These are phyloP conservation scores for Fusarium chlamydosporum DNA, from an alignment of 2,329 filamentous ascomycete species.

Conservation along the genomic window DNA sequence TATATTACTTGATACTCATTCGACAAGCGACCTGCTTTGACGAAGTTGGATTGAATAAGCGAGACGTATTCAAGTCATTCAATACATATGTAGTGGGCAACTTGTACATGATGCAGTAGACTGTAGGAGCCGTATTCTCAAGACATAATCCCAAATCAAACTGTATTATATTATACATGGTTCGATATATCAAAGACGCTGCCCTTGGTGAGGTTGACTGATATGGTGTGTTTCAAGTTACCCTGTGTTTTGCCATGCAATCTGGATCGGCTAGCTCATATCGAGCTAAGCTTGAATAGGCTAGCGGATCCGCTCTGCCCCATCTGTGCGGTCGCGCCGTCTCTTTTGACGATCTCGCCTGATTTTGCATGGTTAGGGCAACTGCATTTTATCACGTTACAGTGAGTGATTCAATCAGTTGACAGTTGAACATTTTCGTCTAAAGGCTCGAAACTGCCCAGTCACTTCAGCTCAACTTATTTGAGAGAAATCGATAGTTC, in stretches of 20 bases:
- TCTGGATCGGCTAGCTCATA: constrained; percentile 14
- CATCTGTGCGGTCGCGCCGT: constrained; percentile 46
- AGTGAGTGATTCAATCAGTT: constrained; percentile 13
- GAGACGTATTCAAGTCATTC: neutral
- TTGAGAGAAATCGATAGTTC: neutral
- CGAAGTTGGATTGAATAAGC: no score
- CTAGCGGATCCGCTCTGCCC: constrained; percentile 41
- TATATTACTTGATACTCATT: neutral
- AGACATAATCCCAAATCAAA: no score
- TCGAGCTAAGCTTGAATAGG: constrained; percentile 27
- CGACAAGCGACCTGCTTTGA: no score
- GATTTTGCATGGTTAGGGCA: constrained; percentile 47
- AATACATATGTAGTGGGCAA: neutral
- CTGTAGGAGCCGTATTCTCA: no score
- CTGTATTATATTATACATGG: neutral
- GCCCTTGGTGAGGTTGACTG: neutral
- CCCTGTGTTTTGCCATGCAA: constrained; percentile 2
- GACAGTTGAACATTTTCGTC: neutral
- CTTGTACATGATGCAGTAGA: no score
- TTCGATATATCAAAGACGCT: no score
- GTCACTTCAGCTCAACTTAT: neutral
- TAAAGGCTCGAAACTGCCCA: neutral
- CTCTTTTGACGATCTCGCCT: constrained; percentile 49
- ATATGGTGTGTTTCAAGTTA: neutral
- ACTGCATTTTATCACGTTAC: constrained; percentile 43